These are phyloP conservation scores for Cicer cuneatum DNA, from an alignment of 306 rosid species.

Conservation along the genomic window DNA sequence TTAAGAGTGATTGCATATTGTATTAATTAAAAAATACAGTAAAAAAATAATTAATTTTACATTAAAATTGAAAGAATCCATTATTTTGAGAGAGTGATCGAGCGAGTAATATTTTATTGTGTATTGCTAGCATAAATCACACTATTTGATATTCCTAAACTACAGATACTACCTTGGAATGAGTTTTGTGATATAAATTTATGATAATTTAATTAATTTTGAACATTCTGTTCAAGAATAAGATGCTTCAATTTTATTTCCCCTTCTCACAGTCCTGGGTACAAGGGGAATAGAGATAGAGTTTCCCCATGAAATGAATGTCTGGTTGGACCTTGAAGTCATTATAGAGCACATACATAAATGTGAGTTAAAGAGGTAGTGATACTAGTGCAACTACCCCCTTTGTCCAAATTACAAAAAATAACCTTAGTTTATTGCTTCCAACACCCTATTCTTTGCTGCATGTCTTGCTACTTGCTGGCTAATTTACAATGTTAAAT, in stretches of 20 bases:
- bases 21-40: too few species aligned
- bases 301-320: constrained; percentile 81
- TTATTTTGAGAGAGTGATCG: too few species aligned
- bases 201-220: constrained; percentile 33
- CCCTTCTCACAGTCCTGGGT: constrained; percentile 35
- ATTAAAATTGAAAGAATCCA: too few species aligned
- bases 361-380: constrained; percentile 64
- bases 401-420: constrained; percentile 38
- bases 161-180: constrained; percentile 67
- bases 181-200: constrained; percentile 48
- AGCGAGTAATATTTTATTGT: too few species aligned
- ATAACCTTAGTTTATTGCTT: constrained; percentile 60
- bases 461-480: constrained; percentile 37
- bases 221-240: constrained; percentile 51
- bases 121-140: too few species aligned
- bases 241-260: constrained; percentile 25
- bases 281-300: constrained; percentile 43
- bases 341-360: constrained; percentile 51
- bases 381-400: constrained; percentile 71
- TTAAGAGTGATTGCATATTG: too few species aligned
- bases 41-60: too few species aligned
- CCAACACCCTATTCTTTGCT: constrained; percentile 56
- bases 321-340: constrained; percentile 70
- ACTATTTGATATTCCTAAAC: neutral
- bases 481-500: constrained; percentile 26